Conservation (phyloP, 257 asterid genomes). For the Lycium barbarum region DNA sequence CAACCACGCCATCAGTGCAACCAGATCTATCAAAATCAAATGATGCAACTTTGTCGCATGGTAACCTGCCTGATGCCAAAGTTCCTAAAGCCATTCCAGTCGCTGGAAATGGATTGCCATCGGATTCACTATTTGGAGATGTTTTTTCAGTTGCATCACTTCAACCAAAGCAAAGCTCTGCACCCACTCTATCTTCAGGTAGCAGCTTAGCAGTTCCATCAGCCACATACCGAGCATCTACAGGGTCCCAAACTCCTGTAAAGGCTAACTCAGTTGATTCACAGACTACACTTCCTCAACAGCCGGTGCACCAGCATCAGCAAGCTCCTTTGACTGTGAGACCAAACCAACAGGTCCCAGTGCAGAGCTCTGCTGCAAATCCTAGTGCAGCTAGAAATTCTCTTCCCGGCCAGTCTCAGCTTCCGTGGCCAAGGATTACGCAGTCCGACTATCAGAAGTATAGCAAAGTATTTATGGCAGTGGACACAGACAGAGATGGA, state of each 20-base stretch:
- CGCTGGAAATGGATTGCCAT: constrained; percentile 66
- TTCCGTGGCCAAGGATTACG: constrained; percentile 92
- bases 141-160: constrained; percentile 59
- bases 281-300: constrained; percentile 40
- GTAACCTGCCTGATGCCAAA: constrained; percentile 53
- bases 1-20: constrained; percentile 47
- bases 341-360: constrained; percentile 54
- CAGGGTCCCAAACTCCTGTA: constrained; percentile 53
- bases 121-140: constrained; percentile 67
- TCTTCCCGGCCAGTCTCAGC: constrained; percentile 54
- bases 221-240: constrained; percentile 46
- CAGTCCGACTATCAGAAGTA: constrained; percentile 87
- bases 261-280: constrained; percentile 41
- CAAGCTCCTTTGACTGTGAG: constrained; percentile 50
- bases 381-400: constrained; percentile 57
- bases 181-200: constrained; percentile 43
- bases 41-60: constrained; percentile 41
- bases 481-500: constrained; percentile 94
- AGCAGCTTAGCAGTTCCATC: constrained; percentile 53
- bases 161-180: constrained; percentile 53
- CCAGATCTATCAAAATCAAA: constrained; percentile 55
- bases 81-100: constrained; percentile 53
- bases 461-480: constrained; percentile 84
- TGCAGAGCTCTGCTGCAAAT: constrained; percentile 52
- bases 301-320: constrained; percentile 51